Percentiles rank a stretch among this genome's conserved stretches.
Conservation (phyloP, 768 basidiomycete species). For the Boletus reticulatus region DNA sequence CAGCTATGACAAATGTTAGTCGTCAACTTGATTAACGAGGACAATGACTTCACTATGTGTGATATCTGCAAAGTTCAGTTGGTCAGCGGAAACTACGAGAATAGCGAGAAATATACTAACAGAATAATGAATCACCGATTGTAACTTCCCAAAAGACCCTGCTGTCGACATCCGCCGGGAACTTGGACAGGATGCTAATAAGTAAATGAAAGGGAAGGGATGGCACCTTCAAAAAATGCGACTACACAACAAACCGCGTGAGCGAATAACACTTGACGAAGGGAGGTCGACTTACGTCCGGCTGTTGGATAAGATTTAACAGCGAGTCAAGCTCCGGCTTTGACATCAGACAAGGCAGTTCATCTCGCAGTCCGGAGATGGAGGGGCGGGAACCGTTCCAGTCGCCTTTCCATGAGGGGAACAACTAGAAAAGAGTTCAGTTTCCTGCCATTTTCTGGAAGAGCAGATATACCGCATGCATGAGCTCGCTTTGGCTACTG, state of each 20-base stretch:
- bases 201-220: slow-evolving; percentile 80
- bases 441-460: neutral
- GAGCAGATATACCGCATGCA: slow-evolving; percentile 57
- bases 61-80: slow-evolving; percentile 27
- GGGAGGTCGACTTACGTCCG: slow-evolving; percentile 55
- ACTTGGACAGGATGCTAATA: slow-evolving; percentile 71
- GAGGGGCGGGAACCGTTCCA: slow-evolving; percentile 72
- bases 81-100: slow-evolving; percentile 4
- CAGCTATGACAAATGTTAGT: slow-evolving; percentile 38
- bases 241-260: slow-evolving; percentile 39
- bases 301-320: slow-evolving; percentile 68
- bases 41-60: slow-evolving; percentile 29
- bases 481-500: slow-evolving; percentile 77
- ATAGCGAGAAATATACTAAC: slow-evolving; percentile 37
- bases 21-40: neutral
- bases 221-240: slow-evolving; percentile 85
- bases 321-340: slow-evolving; percentile 66
- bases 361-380: slow-evolving; percentile 58
- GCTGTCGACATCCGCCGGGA: slow-evolving; percentile 74
- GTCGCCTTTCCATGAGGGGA: slow-evolving; percentile 76
- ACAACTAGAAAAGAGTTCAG: slow-evolving; percentile 46
- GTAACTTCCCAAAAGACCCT: slow-evolving; percentile 68
- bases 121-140: slow-evolving; percentile 65
- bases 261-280: slow-evolving; percentile 5
- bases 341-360: slow-evolving; percentile 60